Evolutionary conservation across 164 flowering plant species (phyloP).

Genomic region (Tetrastigma voinierianum): DNA sequence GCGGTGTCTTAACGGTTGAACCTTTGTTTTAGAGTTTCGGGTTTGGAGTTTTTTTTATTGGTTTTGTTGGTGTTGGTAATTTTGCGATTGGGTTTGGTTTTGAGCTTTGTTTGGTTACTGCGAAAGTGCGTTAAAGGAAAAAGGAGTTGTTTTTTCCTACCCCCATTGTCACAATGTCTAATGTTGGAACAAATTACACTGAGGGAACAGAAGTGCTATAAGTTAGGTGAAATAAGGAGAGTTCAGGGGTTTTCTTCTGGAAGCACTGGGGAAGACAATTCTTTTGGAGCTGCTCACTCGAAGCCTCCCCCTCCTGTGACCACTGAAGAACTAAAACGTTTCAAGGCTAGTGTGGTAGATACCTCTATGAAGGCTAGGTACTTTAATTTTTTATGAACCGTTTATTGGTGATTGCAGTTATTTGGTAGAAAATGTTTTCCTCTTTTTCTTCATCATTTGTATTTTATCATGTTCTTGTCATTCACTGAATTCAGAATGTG

Average conservation of each 20-base stretch:
- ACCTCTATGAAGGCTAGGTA: constrained; percentile 35
- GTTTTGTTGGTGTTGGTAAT: no score
- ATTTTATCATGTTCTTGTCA: neutral
- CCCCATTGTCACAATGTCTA: constrained; percentile 51
- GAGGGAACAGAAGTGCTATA: constrained; percentile 52
- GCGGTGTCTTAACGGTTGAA: no score
- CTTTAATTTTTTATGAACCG: neutral
- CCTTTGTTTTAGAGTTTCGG: no score
- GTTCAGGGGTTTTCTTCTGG: constrained; percentile 48
- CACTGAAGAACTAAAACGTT: constrained; percentile 34
- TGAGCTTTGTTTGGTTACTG: no score
- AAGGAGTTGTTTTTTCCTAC: no score
- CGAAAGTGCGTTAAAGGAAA: no score
- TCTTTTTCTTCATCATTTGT: neutral
- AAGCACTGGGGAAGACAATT: constrained; percentile 46
- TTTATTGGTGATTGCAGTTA: neutral
- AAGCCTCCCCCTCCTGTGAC: constrained; percentile 31
- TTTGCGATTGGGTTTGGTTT: no score
- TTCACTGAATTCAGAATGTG: neutral
- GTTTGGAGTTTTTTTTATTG: no score
- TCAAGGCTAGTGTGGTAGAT: constrained; percentile 28
- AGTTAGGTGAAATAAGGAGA: constrained; percentile 56
- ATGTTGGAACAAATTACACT: constrained; percentile 55
- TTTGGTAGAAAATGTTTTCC: no score
- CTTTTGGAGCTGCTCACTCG: constrained; percentile 46